Evolutionary conservation across 2,329 filamentous ascomycete species (phyloP).

Genomic region (Pseudogymnoascus sp.): DNA sequence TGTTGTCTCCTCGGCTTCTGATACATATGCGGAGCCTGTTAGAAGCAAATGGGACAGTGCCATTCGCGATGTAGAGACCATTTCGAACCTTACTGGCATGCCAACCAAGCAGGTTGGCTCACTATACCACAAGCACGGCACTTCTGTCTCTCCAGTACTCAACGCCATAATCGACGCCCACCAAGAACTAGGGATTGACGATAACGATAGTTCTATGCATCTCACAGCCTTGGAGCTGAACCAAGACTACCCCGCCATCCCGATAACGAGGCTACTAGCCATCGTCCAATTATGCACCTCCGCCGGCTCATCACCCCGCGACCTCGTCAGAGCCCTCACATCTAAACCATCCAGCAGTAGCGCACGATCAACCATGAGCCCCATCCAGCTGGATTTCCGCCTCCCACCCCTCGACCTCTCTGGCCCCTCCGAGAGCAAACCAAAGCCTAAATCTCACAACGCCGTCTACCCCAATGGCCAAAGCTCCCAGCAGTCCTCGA

Average conservation of each 20-base stretch:
- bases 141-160: slow-evolving; percentile 48
- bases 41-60: slow-evolving; percentile 51
- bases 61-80: slow-evolving; percentile 51
- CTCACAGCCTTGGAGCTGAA: slow-evolving; percentile 45
- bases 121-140: slow-evolving; percentile 51
- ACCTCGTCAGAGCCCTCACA: slow-evolving; percentile 48
- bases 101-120: slow-evolving; percentile 44
- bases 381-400: slow-evolving; percentile 25
- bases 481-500: not conserved
- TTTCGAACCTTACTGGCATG: slow-evolving; percentile 42
- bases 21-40: not conserved
- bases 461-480: slow-evolving; percentile 2
- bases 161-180: slow-evolving; percentile 35
- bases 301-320: slow-evolving; percentile 48
- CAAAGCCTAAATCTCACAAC: slow-evolving; percentile 11
- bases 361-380: slow-evolving; percentile 10
- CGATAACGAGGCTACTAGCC: slow-evolving; percentile 39
- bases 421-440: not conserved
- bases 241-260: slow-evolving; percentile 45
- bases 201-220: slow-evolving; percentile 37
- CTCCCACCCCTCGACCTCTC: slow-evolving; percentile 19
- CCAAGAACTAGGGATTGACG: slow-evolving; percentile 28
- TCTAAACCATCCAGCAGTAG: slow-evolving; percentile 14
- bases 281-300: slow-evolving; percentile 49
- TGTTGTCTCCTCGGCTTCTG: not conserved